Evolutionary conservation across 768 basidiomycete species (phyloP), one percentile per base, ranked within the genome.

Genomic region (Russula brevipes): DNA sequence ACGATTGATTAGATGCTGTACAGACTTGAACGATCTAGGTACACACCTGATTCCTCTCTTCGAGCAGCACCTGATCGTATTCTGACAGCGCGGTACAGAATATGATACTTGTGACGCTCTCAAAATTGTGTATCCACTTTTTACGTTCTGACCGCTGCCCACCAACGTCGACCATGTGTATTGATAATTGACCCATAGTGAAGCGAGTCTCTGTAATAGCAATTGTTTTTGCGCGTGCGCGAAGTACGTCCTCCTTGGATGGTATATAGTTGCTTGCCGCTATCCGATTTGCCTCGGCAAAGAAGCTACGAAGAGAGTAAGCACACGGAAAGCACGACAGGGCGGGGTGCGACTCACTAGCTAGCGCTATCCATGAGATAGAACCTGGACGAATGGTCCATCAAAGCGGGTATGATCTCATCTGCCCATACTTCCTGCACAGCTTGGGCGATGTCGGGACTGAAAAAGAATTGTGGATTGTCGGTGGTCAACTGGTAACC

Each of bases 321-420:
- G 57, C 16, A 33, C 5, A 42, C 17, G 19, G 4, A 17, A 44
- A 5, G 30, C 16, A 57, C 33, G n/a, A 45, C 5, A 36, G 17
- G 33, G 7, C 31, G 3, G 3, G 16, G 11, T n/a, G 31, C 17
- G 12, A 82, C 89, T 71, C 69, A 92, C 91, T 96, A 96, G 49
- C 80, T 79, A 0, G 95, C 95, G n/a, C 85, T 90, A 72, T 97
- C 95, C 92, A 95, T 96, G 14, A 97, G 78, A 71, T 96, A 95
- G 70, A 96, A 96, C 59, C 94, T 87, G 71, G 78, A 84, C 24
- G 78, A 76, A 66, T 86, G 84, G 38, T 82, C 81, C 79, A 83
- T 79, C 10, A 83, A 71, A 10, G 73, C 73, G 10, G 75, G 71
- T 54, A 78, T 78, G 57, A 87, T 80, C 11, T 85, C 83, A 70